Base-by-base conservation (phyloP, 2,329 filamentous ascomycete genomes). In the Fusarium sterilihyphosum region DNA sequence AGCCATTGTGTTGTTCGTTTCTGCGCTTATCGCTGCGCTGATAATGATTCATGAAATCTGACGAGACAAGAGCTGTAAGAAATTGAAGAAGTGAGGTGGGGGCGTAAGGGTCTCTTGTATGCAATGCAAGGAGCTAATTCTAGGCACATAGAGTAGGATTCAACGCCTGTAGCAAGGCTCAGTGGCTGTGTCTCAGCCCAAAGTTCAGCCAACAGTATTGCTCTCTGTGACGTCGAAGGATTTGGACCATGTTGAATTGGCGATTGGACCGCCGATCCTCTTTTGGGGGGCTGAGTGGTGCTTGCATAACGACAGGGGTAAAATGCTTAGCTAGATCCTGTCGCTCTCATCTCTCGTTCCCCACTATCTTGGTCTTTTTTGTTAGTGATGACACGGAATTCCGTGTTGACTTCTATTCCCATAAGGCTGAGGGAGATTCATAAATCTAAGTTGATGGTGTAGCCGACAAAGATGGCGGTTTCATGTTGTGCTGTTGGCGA, bases 161-260 rank as follows among this genome's bases (percentile, higher is more conserved):
- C 56, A 33, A 31, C n/a, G n/a, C 41, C 49, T 40, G 37, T 26
- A 63, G 38, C 26, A 38, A 33, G 46, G 46, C 20, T 53, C 37
- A 60, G 53, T 65, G 67, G 66, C 66, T 70, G 40, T 50, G 67
- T 24, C 60, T 49, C 46, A 65, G 67, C 46, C 66, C 67, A 43
- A 22, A 5, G 8, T 38, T 43, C 38, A 54, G 11, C 67, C 67
- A 65, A 70, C 66, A 26, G 6, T 24, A 57, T 40, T 14, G 10
- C 29, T 26, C 8, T 29, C 24, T 22, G 26, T 70, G 67, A 66
- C 60, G 60, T 71, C 16, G 47, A 71, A 70, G 67, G 67, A 70
- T 70, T 60, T 24, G 24, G 24, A 35, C 35, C 41, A 37, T 20
- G 38, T 35, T 44, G 40, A 33, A 64, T 14, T 16, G 33, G 33